Base-by-base conservation (phyloP, 768 basidiomycete genomes). In the Tricholoma terreum region DNA sequence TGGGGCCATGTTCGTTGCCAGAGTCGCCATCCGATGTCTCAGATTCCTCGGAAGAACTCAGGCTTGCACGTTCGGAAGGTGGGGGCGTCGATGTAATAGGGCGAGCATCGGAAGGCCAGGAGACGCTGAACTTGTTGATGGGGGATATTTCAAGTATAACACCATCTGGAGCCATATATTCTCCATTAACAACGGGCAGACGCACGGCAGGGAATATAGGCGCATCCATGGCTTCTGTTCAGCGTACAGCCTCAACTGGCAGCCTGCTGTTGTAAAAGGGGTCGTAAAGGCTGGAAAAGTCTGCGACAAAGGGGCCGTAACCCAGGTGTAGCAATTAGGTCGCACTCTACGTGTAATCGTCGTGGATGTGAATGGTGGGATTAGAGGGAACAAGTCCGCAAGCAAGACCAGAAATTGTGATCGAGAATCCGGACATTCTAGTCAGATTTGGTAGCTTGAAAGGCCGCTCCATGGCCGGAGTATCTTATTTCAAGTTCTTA, bases 61-160 rank as follows among this genome's bases (percentile, higher is more conserved):
- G 71, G 36, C 71, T 67, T 33, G 69, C 63, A 42, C 78, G 71
- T 63, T 80, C 76, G 61, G 76, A 71, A 21, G 67, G 62, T 22
- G 73, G 64, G 34, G 77, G 72, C n/a, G 74, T 63, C 55, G 73
- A 71, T 54, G 72, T 72, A 31, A 49, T 14, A 19, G 73, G 67
- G 31, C 76, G 70, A 43, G 74, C 66, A 31, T 84, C 83, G 33
- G 74, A 67, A 30, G 83, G 78, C 80, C 82, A 84, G 33, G 84
- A 80, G 55, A 87, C 72, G 36, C 79, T 82, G 69, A 87, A 87
- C 69, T 80, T 84, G 73, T 70, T 86, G 54, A 76, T 75, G 21
- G 73, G 61, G 12, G 79, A 73, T n/a, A 79, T 60, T 54, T 79
- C 78, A 38, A 80, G 70, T 55, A 78, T 63, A 46, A 82, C 71